These are phyloP conservation scores for Radiomyces spectabilis DNA, from an alignment of 192 early-diverging fungal species.

Conservation along the genomic window DNA sequence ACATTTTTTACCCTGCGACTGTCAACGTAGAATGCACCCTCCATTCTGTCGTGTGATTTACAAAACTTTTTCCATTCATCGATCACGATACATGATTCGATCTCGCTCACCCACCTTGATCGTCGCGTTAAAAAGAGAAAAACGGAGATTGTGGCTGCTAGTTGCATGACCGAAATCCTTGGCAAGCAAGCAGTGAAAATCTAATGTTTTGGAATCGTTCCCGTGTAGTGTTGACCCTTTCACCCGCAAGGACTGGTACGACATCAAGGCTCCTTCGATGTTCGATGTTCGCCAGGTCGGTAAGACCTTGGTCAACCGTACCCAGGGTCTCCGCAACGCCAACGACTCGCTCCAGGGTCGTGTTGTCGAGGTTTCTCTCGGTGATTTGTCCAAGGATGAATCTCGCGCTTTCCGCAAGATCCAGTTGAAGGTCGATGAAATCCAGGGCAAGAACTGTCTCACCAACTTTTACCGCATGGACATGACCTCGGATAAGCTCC, in stretches of 20 bases:
- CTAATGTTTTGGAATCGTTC: no score
- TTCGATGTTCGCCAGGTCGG: constrained; percentile 93
- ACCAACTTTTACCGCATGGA: constrained; percentile 99
- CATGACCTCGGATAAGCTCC: constrained; percentile 99
- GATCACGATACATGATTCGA: no score
- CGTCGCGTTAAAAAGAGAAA: no score
- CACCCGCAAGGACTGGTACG: constrained; percentile 99
- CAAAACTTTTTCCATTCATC: no score
- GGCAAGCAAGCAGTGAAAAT: no score
- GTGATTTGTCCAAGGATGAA: constrained; percentile 89
- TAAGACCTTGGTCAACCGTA: constrained; percentile 99
- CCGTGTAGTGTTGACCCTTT: constrained; percentile 97
- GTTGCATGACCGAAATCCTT: no score
- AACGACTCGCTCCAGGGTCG: constrained; percentile 95
- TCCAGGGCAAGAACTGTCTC: constrained; percentile 97
- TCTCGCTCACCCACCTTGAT: no score
- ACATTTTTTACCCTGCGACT: no score
- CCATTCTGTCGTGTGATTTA: no score
- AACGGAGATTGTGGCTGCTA: no score
- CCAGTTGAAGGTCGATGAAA: constrained; percentile 93
- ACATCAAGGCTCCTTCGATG: constrained; percentile 96
- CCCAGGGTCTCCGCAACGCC: constrained; percentile 97
- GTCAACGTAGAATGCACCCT: no score
- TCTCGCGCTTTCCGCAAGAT: constrained; percentile 97
- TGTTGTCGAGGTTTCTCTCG: constrained; percentile 94